Evolutionary conservation across 2,329 filamentous ascomycete species (phyloP), one percentile per base, ranked within the genome.

Genomic region (Diaporthe nobilis): DNA sequence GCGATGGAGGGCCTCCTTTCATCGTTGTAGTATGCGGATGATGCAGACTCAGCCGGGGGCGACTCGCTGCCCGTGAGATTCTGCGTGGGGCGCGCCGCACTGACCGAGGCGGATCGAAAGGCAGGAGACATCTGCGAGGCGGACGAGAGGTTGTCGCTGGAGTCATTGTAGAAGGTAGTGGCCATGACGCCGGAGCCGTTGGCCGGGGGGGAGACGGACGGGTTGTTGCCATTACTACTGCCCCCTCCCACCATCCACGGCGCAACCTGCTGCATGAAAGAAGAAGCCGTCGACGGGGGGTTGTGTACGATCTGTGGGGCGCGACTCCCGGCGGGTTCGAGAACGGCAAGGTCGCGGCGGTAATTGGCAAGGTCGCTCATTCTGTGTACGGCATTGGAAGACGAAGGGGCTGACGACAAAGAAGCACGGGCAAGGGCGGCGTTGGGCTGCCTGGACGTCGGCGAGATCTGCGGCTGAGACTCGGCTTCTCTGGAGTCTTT

Each of bases 1-100:
- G 95, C 95, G 70, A 95, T 90, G 5, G 97, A 98, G 2, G 96
- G 96, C 68, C 96, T 91, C 77, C 97, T 89, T 79, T 94, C 93
- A 81, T 98, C 94, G 77, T 88, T 86, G 81, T 90, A 91, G 80
- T 90, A 92, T 60, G 90, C 85, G 57, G 44, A 72, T 39, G 57
- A 72, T 72, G 71, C 71, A 55, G 58, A 55, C 71, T 73, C 71
- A 15, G 86, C 84, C 71, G 93, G 92, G 12, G 90, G 88, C 5
- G 91, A 90, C 71, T 94, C 93, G 79, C 88, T 91, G 77, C 84
- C 86, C 71, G 85, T 85, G 22, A 87, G 86, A 44, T 86, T 87
- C 70, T 88, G 87, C 72, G 82, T 77, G 63, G 82, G 79, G 75
- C 82, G 78, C 71, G 63, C 47, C 79, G 81, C 77, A 77, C 73